Percentiles rank a stretch among this genome's conserved stretches.
These are phyloP conservation scores for Cladosporium sp. DNA, from an alignment of 2,329 filamentous ascomycete species.

Conservation along the genomic window DNA sequence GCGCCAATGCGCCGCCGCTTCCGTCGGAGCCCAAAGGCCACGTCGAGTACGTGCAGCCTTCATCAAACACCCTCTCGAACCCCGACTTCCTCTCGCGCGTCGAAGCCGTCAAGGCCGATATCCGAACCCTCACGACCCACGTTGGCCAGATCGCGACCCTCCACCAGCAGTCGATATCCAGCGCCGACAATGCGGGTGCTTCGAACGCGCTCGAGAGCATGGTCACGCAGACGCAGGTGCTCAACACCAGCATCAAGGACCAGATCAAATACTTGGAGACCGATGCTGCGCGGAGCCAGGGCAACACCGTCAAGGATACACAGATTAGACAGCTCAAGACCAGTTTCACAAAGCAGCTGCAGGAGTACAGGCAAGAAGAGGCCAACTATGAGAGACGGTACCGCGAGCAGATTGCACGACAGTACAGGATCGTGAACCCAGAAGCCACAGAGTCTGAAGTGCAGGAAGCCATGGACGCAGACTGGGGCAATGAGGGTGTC, in stretches of 20 bases:
- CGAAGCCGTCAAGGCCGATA: slow-evolving; percentile 65
- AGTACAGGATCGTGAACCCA: slow-evolving; percentile 71
- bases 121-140: slow-evolving; percentile 64
- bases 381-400: slow-evolving; percentile 68
- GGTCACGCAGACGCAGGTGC: slow-evolving; percentile 68
- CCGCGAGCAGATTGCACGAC: slow-evolving; percentile 74
- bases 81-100: slow-evolving; percentile 61
- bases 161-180: slow-evolving; percentile 70
- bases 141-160: slow-evolving; percentile 67
- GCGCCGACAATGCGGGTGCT: slow-evolving; percentile 54
- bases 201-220: slow-evolving; percentile 64
- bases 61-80: slow-evolving; percentile 55
- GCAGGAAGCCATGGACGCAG: slow-evolving; percentile 64
- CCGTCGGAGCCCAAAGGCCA: slow-evolving; percentile 56
- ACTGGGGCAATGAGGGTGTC: slow-evolving; percentile 77
- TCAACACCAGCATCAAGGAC: slow-evolving; percentile 74
- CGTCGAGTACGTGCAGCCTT: slow-evolving; percentile 44
- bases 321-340: slow-evolving; percentile 70
- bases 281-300: slow-evolving; percentile 65
- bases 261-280: slow-evolving; percentile 74
- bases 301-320: slow-evolving; percentile 66
- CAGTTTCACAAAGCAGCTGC: slow-evolving; percentile 70
- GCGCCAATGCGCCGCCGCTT: slow-evolving; percentile 31
- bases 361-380: slow-evolving; percentile 71
- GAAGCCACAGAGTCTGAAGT: slow-evolving; percentile 75